Evolutionary conservation across 352 stramenopile genomes (phyloP).

Genomic region (Phytophthora vignae): DNA sequence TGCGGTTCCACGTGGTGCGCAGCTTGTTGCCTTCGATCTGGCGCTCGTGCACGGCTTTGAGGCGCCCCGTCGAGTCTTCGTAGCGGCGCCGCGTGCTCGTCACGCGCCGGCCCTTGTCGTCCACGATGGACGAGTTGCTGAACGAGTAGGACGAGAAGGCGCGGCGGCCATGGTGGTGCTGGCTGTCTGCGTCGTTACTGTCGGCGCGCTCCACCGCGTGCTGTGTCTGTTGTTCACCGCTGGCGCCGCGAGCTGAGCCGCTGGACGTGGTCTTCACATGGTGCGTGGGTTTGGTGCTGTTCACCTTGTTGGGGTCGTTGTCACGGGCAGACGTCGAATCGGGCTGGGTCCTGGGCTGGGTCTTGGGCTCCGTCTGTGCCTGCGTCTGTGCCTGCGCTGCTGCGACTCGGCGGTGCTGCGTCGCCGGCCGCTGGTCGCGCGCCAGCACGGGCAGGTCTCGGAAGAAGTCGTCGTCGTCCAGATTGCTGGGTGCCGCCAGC

Average conservation of each 20-base stretch:
- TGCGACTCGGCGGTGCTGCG: not conserved
- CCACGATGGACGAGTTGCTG: constrained; percentile 45
- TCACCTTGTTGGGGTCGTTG: constrained; percentile 5
- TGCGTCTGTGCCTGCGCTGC: not conserved
- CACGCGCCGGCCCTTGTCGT: constrained; percentile 45
- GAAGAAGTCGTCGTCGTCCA: constrained; percentile 64
- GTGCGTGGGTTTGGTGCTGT: not conserved
- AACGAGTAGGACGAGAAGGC: constrained; percentile 51
- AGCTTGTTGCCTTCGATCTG: constrained; percentile 46
- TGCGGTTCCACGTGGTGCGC: constrained; percentile 41
- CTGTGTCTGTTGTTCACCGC: not conserved
- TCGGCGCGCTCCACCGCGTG: not conserved
- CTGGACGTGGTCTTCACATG: not conserved
- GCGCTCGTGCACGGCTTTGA: constrained; percentile 56
- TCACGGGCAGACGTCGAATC: not conserved
- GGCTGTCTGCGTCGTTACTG: not conserved
- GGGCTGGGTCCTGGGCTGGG: not conserved
- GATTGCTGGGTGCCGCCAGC: constrained; percentile 26
- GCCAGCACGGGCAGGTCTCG: constrained; percentile 46
- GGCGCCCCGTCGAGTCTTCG: constrained; percentile 52
- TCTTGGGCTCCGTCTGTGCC: not conserved
- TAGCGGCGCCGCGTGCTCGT: constrained; percentile 49
- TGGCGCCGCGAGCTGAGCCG: not conserved
- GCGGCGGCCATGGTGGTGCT: constrained; percentile 5
- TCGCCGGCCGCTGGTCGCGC: constrained; percentile 23